A percentile compares a stretch with the other conserved stretches of the same genome.
Conservation (phyloP, 2,329 filamentous ascomycete genomes). For the Didymella keratinophila region DNA sequence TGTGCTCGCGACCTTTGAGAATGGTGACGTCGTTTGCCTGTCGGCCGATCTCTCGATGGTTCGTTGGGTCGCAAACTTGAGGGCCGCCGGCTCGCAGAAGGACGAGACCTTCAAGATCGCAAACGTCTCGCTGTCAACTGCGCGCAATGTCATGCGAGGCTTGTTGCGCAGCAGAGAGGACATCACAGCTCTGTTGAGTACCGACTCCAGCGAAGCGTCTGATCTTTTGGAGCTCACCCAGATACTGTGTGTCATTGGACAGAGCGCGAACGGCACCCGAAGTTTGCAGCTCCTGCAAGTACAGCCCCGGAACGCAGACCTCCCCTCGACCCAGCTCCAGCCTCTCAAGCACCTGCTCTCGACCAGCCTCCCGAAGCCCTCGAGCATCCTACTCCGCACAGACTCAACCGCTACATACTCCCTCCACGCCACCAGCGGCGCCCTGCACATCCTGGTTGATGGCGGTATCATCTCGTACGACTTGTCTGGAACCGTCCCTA, state of each 20-base stretch:
- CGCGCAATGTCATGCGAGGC: slow-evolving; percentile 53
- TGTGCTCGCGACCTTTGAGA: slow-evolving; percentile 65
- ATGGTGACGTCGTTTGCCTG: slow-evolving; percentile 68
- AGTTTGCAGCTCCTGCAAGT: slow-evolving; percentile 41
- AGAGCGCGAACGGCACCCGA: slow-evolving; percentile 26
- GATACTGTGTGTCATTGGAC: slow-evolving; percentile 45
- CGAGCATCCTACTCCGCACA: slow-evolving; percentile 17
- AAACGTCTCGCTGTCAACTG: slow-evolving; percentile 46
- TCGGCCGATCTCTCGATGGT: slow-evolving; percentile 60
- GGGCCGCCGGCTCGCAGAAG: slow-evolving; percentile 28
- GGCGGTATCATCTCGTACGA: slow-evolving; percentile 69
- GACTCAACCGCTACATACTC: slow-evolving; percentile 53
- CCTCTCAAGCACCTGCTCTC: slow-evolving; percentile 46
- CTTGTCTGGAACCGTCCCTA: slow-evolving; percentile 68
- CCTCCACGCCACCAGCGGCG: slow-evolving; percentile 69
- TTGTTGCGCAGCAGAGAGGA: slow-evolving; percentile 57
- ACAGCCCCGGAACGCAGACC: slow-evolving; percentile 42
- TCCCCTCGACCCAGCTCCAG: slow-evolving; percentile 37
- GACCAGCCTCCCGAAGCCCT: slow-evolving; percentile 37
- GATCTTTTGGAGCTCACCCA: slow-evolving; percentile 48
- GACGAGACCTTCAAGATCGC: slow-evolving; percentile 37
- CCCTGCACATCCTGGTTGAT: slow-evolving; percentile 66
- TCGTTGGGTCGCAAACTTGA: slow-evolving; percentile 44
- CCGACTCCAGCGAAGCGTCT: slow-evolving; percentile 33
- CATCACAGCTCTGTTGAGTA: slow-evolving; percentile 50